These are phyloP conservation scores for Phytophthora brassicae DNA, from an alignment of 352 stramenopile genomes.

Conservation along the genomic window DNA sequence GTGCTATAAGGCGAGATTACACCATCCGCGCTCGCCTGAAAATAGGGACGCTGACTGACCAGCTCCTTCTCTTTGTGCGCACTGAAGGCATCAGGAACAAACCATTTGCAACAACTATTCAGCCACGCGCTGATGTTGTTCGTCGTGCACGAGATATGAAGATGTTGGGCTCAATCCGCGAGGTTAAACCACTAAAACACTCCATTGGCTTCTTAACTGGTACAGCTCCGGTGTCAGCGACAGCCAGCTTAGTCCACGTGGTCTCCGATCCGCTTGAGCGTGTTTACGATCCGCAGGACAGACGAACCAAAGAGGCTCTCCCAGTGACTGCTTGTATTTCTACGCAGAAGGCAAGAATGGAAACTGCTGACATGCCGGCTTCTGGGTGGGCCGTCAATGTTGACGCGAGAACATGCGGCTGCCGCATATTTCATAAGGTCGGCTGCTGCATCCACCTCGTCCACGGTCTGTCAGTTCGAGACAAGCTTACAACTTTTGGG, in stretches of 20 bases:
- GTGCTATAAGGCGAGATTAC: slow-evolving; percentile 27
- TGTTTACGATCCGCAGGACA: background rate
- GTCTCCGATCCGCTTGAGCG: background rate
- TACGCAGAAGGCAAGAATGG: slow-evolving; percentile 2
- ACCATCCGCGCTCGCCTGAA: background rate
- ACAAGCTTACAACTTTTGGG: background rate
- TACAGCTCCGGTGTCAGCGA: no score
- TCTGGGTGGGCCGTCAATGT: background rate
- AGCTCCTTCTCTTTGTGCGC: slow-evolving; percentile 2
- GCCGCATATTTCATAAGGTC: background rate
- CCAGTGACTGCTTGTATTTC: background rate
- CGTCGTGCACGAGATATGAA: background rate
- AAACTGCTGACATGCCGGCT: background rate
- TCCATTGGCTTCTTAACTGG: slow-evolving; percentile 3
- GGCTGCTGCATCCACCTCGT: slow-evolving; percentile 6
- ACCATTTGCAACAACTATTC: background rate
- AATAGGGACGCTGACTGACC: background rate
- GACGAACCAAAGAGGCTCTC: background rate
- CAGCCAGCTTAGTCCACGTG: background rate
- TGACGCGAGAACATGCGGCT: background rate
- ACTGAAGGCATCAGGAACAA: background rate
- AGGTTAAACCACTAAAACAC: background rate
- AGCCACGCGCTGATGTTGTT: background rate
- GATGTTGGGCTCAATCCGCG: background rate
- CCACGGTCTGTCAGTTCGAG: background rate